Evolutionary conservation across 108 stramenopile genomes (phyloP), one percentile per base, ranked within the genome.

Genomic region (Licmophora abbreviata): DNA sequence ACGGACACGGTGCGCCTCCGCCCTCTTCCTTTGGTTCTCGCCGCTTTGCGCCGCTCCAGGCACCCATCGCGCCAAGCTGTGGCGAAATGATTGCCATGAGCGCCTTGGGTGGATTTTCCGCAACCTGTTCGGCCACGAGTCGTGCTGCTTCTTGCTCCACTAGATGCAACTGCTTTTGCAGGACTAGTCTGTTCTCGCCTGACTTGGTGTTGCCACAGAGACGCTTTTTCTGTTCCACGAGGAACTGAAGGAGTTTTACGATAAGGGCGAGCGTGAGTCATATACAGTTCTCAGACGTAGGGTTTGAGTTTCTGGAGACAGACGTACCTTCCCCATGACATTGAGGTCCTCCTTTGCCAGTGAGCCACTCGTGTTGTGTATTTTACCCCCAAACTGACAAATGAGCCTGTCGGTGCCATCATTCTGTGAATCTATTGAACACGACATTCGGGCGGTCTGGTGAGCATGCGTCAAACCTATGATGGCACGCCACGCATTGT

Each of bases 1-100:
- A 63, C 17, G 91, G 91, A 70, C 91, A 92, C 29, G 91, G 91
- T 25, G 86, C 86, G 15, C 91, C 91, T 1, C 91, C 91, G 22
- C 89, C 89, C 41, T 85, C 79, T 36, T 76, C 80, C 7, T 51
- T 70, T 10, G 75, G 66, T 21, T 52, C 74, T 18, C 73, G 32
- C 22, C 82, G 68, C 42, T 76, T 69, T 18, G 64, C 51, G 20
- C 83, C 80, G n/a, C 59, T 56, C 81, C 81, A 79, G 36, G 68
- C 71, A 21, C 64, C 62, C 9, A 71, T 61, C 11, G 54, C 28
- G 15, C 14, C 52, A n/a, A n/a, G n/a, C 31, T 61, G 36, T 0
- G 86, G 86, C 24, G 68, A 56, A 53, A 92, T 84, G 25, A 88
- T 72, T 6, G 90, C 90, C 85, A 88, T 88, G 37, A 92, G 69